Evolutionary conservation across 208 protist species (phyloP), one percentile per base, ranked within the genome.

Genomic region (Acanthamoeba royreba): DNA sequence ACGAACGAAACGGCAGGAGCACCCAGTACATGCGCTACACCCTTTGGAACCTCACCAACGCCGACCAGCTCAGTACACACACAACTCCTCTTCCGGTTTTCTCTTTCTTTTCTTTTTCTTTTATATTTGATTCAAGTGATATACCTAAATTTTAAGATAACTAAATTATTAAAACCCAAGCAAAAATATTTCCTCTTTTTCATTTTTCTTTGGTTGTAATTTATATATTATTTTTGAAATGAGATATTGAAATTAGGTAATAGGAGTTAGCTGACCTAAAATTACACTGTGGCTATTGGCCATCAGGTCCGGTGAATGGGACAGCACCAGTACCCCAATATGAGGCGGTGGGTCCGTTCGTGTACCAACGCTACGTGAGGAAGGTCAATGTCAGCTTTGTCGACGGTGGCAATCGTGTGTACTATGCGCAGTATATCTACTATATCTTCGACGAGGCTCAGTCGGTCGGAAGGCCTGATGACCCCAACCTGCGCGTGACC

Each of bases 21-120:
- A 42, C 81, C 7, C 81, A 66, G 22, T 89, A 61, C 52, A 89
- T 89, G 81, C 52, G 31, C 19, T 89, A 89, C 47, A 42, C 52
- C 81, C 46, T 89, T 0, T 89, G 45, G 45, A 89, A 89, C 47
- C 81, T 89, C 81, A 89, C 81, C 81, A 89, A 89, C 38, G 81
- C 81, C 45, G 81, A 89, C 15, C 46, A 89, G 28, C 2, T 89
- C 5, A 31, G 25, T 5, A 55, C 74, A 28, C 17, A 25, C 8
- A 85, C 17, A 28, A 11, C 74, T 53, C 74, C 66, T 45, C n/a
- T n/a, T 33, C 19, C 22, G n/a, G 19, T 61, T n/a, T n/a, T 19
- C 19, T 61, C 53, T n/a, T n/a, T 25, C 15, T 58, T 25, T 58
- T 58, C 52, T n/a, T 58, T 25, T 58, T 55, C n/a, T n/a, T 58